Percentiles rank a stretch among this genome's conserved stretches.
Evolutionary conservation across 768 basidiomycete species (phyloP).

Genomic region (Boletus pseudo-olivaceus): DNA sequence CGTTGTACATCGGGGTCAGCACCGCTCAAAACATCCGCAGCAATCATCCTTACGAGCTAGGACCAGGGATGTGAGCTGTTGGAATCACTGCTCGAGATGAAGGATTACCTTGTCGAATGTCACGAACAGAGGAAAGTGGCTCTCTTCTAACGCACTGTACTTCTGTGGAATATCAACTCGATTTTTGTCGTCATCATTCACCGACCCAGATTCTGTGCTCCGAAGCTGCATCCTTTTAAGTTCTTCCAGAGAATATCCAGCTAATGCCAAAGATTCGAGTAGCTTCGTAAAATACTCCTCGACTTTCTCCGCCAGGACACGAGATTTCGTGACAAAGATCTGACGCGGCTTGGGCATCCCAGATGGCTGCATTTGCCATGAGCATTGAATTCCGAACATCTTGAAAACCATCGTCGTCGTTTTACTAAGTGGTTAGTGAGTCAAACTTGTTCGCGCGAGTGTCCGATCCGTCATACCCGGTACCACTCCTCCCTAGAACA

Average conservation of each 20-base stretch:
- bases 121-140: conserved; percentile 67
- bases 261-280: conserved; percentile 39
- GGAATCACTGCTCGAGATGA: neutral
- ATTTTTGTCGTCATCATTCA: conserved; percentile 35
- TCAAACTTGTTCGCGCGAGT: neutral
- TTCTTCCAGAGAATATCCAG: conserved; percentile 36
- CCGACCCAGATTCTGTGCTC: conserved; percentile 25
- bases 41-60: conserved; percentile 28
- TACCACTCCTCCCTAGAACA: conserved; percentile 69
- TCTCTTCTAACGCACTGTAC: conserved; percentile 54
- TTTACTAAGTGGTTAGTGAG: conserved; percentile 42
- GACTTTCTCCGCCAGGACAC: conserved; percentile 67
- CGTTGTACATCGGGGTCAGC: conserved; percentile 1
- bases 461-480: conserved; percentile 45
- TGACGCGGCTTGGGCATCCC: conserved; percentile 53
- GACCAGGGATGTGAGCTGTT: neutral
- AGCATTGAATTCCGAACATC: conserved; percentile 65
- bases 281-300: conserved; percentile 60
- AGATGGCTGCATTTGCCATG: conserved; percentile 37
- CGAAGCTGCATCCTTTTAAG: conserved; percentile 29
- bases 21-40: conserved; percentile 16
- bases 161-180: conserved; percentile 34
- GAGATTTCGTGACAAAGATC: conserved; percentile 70
- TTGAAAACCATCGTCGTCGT: conserved; percentile 77
- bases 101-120: conserved; percentile 57